Conservation (phyloP, 176 grass and related monocot species). For the Hordeum vulgare region MorexV3_pseudomolecules_assembly NC_058521.1:97739340-97739839, state of each 20-base stretch:
- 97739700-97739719: conserved; percentile 99
- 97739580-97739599: conserved; percentile 79
- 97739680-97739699: conserved; percentile 91
- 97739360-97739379: conserved; percentile 21
- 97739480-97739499: conserved; percentile 96
- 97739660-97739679: conserved; percentile 86
- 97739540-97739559: conserved; percentile 96
- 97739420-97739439: conserved; percentile 28
- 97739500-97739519: conserved; percentile 95
- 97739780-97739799: neutral
- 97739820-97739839: conserved; percentile 13
- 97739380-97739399: neutral
- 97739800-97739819: neutral
- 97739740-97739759: neutral
- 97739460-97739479: conserved; percentile 83
- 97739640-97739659: conserved; percentile 29
- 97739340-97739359: conserved; percentile 97
- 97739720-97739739: conserved; percentile 72
- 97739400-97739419: conserved; percentile 15
- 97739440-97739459: conserved; percentile 97
- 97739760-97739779: conserved; percentile 18
- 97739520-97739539: conserved; percentile 96
- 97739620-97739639: conserved; percentile 26
- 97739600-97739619: conserved; percentile 12
- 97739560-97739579: conserved; percentile 95